A percentile compares a stretch with the other conserved stretches of the same genome.
phyloP scores from a whole-genome alignment of 345 rosid genomes.

The Gossypium anomalum region DNA sequence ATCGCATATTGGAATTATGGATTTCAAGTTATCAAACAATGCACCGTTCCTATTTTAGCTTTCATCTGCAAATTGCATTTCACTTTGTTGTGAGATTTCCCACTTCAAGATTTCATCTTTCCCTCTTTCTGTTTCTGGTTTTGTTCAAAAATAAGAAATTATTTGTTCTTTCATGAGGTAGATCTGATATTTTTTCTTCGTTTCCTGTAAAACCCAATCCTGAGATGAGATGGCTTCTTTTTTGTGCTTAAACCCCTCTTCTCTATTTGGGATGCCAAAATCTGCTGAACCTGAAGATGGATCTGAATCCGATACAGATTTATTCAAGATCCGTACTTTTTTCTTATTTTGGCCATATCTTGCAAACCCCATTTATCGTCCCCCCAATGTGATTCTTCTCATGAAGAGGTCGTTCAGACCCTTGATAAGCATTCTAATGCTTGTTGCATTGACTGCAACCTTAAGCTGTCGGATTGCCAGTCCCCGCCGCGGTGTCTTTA shows the following conservation, averaged over 20 bases:
- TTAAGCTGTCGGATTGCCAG: slow-evolving; percentile 48
- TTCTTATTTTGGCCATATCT: slow-evolving; percentile 12
- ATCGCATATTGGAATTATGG: not conserved
- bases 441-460: slow-evolving; percentile 46
- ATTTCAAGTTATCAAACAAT: not conserved
- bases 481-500: slow-evolving; percentile 31
- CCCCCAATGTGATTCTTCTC: slow-evolving; percentile 9
- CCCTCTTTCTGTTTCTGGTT: not conserved
- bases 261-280: slow-evolving; percentile 10
- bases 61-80: not conserved
- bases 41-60: not conserved
- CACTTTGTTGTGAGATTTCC: not conserved
- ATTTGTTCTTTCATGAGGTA: not conserved
- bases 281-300: slow-evolving; percentile 21
- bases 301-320: slow-evolving; percentile 24
- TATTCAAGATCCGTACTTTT: slow-evolving; percentile 20
- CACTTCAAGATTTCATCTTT: slow-evolving; percentile 3
- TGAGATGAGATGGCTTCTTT: not conserved
- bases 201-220: not conserved
- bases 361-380: slow-evolving; percentile 20
- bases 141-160: not conserved
- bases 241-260: not conserved
- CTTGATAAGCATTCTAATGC: slow-evolving; percentile 48
- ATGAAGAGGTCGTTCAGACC: slow-evolving; percentile 82
- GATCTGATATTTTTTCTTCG: not conserved